Evolutionary conservation across 1,284 basidiomycete species (phyloP), one percentile per base, ranked within the genome.

Genomic region (Cystobasidium sp.): DNA sequence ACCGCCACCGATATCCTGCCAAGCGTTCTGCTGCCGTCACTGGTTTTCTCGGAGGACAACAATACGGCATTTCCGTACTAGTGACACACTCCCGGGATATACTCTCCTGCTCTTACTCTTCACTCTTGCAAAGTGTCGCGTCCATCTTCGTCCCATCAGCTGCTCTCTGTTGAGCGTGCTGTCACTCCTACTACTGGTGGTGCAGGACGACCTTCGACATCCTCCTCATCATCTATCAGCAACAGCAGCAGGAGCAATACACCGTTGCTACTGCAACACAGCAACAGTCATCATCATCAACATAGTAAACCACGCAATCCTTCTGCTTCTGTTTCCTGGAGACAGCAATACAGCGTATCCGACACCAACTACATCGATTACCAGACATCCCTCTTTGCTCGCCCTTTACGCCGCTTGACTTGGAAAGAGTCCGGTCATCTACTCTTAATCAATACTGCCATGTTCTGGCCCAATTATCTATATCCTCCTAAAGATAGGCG

Each of bases 381-480:
- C 14, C 20, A 63, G 6, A 49, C 44, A 0, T 46, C 61, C 12
- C 61, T 66, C 55, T 64, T 71, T 39, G 61, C 44, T 12, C 31
- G 69, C 44, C 69, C 69, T 24, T n/a, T 62, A 37, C 31, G 41
- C 12, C n/a, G 51, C 1, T 20, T 64, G 10, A 52, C 59, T 39
- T 71, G 51, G 44, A 53, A 51, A 39, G 69, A 71, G 20, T 53
- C 47, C 12, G 46, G n/a, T 14, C n/a, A 49, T 24, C 49, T 62
- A 12, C 61, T 71, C 12, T 14, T 71, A 22, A 22, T 52, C 47
- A 53, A 71, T n/a, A 51, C 58, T 31, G 59, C 44, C 37, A 71
- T 71, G 69, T 73, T 73, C 63, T 73, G 62, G 62, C 70, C 70
- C 14, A 53, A 65, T 18, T 73, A 73, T 53, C 63, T 73, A 18